Evolutionary conservation across 2,329 filamentous ascomycete genomes (phyloP).

Genomic region (Sporothrix brasiliensis): DNA sequence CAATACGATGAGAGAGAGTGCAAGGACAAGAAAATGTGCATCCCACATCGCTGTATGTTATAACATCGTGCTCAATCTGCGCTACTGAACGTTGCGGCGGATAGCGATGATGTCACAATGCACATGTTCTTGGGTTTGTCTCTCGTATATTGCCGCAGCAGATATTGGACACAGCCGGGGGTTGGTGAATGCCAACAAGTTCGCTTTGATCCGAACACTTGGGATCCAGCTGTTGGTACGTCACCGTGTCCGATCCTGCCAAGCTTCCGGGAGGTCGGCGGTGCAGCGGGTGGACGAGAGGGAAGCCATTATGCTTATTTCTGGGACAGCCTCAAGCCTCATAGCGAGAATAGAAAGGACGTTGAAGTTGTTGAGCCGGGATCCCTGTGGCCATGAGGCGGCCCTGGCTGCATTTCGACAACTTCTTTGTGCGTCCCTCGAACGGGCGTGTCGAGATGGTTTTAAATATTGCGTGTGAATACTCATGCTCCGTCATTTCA

Average conservation of each 20-base stretch:
- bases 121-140: no score
- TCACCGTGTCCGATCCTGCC: not conserved
- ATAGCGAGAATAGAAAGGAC: not conserved
- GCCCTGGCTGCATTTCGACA: not conserved
- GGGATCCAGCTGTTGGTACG: not conserved
- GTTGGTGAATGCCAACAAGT: no score
- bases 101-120: no score
- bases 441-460: not conserved
- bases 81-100: no score
- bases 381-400: conserved; percentile 8
- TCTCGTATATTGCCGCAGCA: no score
- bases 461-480: not conserved
- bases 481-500: not conserved
- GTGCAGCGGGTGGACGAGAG: not conserved
- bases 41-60: no score
- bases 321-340: not conserved
- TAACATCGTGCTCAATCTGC: no score
- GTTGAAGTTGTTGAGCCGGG: not conserved
- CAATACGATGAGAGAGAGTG: no score
- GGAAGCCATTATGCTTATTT: conserved; percentile 8
- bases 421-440: not conserved
- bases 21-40: no score
- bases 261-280: conserved; percentile 3
- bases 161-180: no score
- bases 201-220: not conserved